Conservation (phyloP, 495 filamentous ascomycete species). For the Trichoderma gamsii region DNA sequence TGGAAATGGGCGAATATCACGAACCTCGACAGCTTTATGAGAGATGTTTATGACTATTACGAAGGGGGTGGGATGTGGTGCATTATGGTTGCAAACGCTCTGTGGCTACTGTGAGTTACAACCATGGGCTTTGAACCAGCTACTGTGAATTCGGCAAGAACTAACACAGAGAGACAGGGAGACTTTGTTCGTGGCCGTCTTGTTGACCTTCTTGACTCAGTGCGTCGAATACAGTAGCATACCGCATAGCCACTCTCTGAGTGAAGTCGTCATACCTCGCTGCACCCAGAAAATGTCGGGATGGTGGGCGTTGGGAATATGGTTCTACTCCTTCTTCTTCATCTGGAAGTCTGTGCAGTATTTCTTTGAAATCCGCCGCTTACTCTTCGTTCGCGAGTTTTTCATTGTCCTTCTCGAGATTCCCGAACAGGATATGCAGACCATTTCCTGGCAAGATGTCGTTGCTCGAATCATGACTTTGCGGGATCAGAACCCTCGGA, state of each 20-base stretch:
- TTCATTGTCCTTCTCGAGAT: constrained; percentile 80
- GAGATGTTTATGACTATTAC: constrained; percentile 88
- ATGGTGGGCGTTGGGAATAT: constrained; percentile 69
- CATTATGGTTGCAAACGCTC: constrained; percentile 61
- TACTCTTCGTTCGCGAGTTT: constrained; percentile 80
- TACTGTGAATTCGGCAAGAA: not conserved
- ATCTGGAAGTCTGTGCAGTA: constrained; percentile 71
- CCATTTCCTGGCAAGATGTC: constrained; percentile 91
- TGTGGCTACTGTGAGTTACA: constrained; percentile 68
- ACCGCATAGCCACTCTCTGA: constrained; percentile 64
- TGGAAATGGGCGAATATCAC: constrained; percentile 94
- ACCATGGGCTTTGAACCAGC: not conserved
- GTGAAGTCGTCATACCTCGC: constrained; percentile 70
- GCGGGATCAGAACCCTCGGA: constrained; percentile 79
- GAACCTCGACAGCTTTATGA: constrained; percentile 85
- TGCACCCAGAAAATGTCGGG: constrained; percentile 86
- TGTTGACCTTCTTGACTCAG: constrained; percentile 77
- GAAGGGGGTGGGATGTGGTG: constrained; percentile 82
- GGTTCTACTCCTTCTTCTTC: constrained; percentile 85
- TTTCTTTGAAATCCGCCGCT: constrained; percentile 64
- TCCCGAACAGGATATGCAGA: constrained; percentile 89
- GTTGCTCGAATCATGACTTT: constrained; percentile 83
- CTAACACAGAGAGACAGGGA: constrained; percentile 28
- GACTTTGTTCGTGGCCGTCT: constrained; percentile 72
- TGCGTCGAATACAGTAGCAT: constrained; percentile 80